A percentile compares a stretch with the other conserved stretches of the same genome.
These are phyloP conservation scores for Aspergillus clavatus DNA, from an alignment of 2,329 filamentous ascomycete genomes.

Conservation along the genomic window DNA sequence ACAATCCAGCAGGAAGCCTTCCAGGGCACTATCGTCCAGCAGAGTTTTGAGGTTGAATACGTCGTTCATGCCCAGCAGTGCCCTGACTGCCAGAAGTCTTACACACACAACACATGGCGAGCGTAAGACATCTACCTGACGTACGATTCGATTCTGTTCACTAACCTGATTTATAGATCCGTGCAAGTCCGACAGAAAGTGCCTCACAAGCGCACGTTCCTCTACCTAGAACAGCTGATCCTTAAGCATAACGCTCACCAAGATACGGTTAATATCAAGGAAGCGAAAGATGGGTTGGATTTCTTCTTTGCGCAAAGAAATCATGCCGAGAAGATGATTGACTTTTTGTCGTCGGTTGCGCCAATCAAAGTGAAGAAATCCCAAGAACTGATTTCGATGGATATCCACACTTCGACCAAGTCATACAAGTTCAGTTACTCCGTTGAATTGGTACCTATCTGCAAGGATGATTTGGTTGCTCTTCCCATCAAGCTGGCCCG, in stretches of 20 bases:
- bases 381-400: constrained; percentile 90
- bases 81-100: constrained; percentile 90
- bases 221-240: constrained; percentile 88
- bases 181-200: constrained; percentile 98
- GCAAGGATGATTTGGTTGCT: constrained; percentile 95
- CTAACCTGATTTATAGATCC: constrained; percentile 32
- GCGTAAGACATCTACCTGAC: constrained; percentile 42
- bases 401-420: constrained; percentile 83
- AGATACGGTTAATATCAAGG: constrained; percentile 97
- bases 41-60: constrained; percentile 92
- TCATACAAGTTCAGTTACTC: constrained; percentile 95
- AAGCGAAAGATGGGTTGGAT: constrained; percentile 90
- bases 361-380: constrained; percentile 76
- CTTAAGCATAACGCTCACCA: constrained; percentile 87
- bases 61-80: constrained; percentile 89
- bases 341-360: constrained; percentile 78
- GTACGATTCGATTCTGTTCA: background rate
- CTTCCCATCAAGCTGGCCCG: constrained; percentile 86
- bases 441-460: constrained; percentile 84
- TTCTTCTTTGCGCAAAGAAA: constrained; percentile 91
- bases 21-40: constrained; percentile 70
- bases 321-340: constrained; percentile 85
- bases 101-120: constrained; percentile 92
- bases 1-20: constrained; percentile 75
- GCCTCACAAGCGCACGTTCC: constrained; percentile 81